Base-by-base conservation (phyloP, 2,329 filamentous ascomycete genomes). In the Pseudogymnoascus sp. region DNA sequence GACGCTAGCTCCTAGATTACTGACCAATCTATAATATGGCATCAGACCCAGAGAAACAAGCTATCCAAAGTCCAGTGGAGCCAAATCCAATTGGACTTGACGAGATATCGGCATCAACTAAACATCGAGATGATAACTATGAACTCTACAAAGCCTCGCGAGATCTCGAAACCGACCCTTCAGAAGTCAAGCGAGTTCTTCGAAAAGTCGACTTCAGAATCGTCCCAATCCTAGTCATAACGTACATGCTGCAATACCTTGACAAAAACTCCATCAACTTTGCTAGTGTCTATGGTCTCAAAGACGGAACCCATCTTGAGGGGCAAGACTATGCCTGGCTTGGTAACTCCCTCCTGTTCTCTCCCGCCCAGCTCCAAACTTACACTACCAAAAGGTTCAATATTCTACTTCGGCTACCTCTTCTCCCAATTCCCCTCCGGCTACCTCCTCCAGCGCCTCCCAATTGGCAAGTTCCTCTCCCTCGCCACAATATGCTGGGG, bases 341-440 rank as follows among this genome's bases (percentile, higher is more conserved):
- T 8, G 68, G 73, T 74, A 69, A 37, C 5, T 64, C 33, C 1
- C 24, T 36, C 1, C 60, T 63, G 2, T 63, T 62, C 4, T 15
- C n/a, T 54, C 26, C 11, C 44, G 6, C 24, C 0, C 80, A 84
- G 64, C 74, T 84, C 1, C 81, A 81, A 0, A 85, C 84, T 61
- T 77, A 80, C 0, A 82, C 81, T 0, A 68, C 84, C 39, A 84
- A 82, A 0, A 81, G 75, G 74, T 81, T 71, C 57, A 67, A 78
- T 90, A 68, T 91, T 92, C 75, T 92, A 91, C 75, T 90, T 92
- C 66, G 88, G 88, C 36, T 89, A 89, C 86, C 78, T 92, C 1
- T 84, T 82, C 0, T 88, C 88, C 0, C 75, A 89, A 2, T 91
- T 90, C 64, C 88, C 88, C 1, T 84, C 90, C 81, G 86, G 86